phyloP scores from a whole-genome alignment of 352 stramenopile genomes.

The Phytophthora europaea region DNA sequence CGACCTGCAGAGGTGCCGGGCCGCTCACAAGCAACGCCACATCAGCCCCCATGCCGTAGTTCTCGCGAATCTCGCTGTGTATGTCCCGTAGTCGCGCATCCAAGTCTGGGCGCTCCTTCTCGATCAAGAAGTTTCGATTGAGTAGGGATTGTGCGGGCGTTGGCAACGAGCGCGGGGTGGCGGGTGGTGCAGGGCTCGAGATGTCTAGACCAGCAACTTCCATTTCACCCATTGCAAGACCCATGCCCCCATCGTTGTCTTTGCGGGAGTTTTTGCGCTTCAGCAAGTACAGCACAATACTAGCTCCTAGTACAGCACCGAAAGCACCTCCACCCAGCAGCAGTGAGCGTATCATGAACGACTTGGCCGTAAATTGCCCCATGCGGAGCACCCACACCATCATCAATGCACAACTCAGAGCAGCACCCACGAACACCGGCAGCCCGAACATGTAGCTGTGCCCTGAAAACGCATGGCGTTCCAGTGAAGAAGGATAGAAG shows the following conservation, averaged over 20 bases:
- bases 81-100: constrained; percentile 37
- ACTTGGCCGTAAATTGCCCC: constrained; percentile 38
- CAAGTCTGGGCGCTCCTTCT: constrained; percentile 54
- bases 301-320: constrained; percentile 42
- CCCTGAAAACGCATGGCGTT: constrained; percentile 43
- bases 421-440: constrained; percentile 46
- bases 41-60: constrained; percentile 52
- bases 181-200: constrained; percentile 41
- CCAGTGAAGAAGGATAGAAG: constrained; percentile 46
- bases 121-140: constrained; percentile 45
- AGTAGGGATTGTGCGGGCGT: constrained; percentile 41
- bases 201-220: constrained; percentile 47
- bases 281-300: constrained; percentile 30
- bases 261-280: constrained; percentile 16
- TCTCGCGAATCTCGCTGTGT: constrained; percentile 61
- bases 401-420: constrained; percentile 35
- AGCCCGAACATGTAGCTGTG: constrained; percentile 45
- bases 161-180: constrained; percentile 48
- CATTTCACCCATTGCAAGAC: constrained; percentile 51
- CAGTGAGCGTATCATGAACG: constrained; percentile 50
- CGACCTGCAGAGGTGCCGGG: constrained; percentile 46
- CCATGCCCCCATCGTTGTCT: constrained; percentile 24
- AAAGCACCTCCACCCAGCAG: constrained; percentile 39
- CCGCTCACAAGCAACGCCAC: constrained; percentile 61
- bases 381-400: constrained; percentile 46